Evolutionary conservation across 129 eudicot species (phyloP), one percentile per base, ranked within the genome.

Genomic region (Heracleum sosnowskyi): DNA sequence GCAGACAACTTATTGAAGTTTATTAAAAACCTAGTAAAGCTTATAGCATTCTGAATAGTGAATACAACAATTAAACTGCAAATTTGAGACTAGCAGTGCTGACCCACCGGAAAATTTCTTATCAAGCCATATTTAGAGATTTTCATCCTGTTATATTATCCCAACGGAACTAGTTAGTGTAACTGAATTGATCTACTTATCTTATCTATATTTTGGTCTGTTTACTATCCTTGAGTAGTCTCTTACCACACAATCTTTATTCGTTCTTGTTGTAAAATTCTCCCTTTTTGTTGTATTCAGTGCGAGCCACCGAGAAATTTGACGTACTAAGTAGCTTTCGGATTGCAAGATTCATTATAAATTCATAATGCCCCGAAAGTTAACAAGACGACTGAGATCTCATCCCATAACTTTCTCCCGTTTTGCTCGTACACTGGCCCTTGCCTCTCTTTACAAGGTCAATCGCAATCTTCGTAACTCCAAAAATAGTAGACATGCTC

Each of bases 371-470:
- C 84, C 89, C 1, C 83, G 83, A 73, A 88, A 83, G 42, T 82
- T 82, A 64, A 78, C 81, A 60, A 72, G 81, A 46, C 69, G 37
- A 28, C 11, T 11, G 55, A 80, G 83, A 66, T 57, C 40, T 77
- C 83, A 57, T 12, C 90, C 87, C 22, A 9, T 84, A 33, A 76
- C 87, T 1, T 89, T 89, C 77, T 86, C 90, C 24, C 79, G 81
- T 62, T 86, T 86, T 81, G 84, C 81, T 81, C 89, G 93, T 53
- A 82, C 90, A 15, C 74, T 73, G 73, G 82, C 86, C 41, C 57
- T 80, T 45, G 62, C 83, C n/a, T 51, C 81, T 17, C 55, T 42
- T 79, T 63, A 75, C 78, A 80, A 39, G 84, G 73, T 36, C 46
- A 80, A 77, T 68, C 80, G 41, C 10, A 69, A 53, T 77, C 37